phyloP scores from a whole-genome alignment of 1,139 yeast species.

The Kodamaea plutei region DNA sequence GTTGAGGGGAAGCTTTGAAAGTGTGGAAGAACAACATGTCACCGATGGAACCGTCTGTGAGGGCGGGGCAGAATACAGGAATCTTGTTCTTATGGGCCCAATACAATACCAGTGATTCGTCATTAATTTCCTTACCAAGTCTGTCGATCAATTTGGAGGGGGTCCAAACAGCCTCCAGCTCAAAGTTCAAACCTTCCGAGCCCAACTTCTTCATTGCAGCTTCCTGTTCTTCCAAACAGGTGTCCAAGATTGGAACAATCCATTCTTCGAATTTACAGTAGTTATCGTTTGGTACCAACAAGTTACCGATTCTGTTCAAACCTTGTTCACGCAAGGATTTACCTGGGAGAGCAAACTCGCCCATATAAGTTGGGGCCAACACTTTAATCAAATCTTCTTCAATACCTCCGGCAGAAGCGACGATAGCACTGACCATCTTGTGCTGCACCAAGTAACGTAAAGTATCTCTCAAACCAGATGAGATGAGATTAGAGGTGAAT shows the following conservation, averaged over 20 bases:
- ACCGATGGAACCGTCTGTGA: constrained; percentile 97
- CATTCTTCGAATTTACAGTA: constrained; percentile 97
- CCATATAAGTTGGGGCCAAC: constrained; percentile 91
- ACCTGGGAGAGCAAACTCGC: constrained; percentile 84
- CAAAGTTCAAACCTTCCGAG: constrained; percentile 48
- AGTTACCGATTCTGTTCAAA: constrained; percentile 94
- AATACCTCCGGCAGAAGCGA: constrained; percentile 95
- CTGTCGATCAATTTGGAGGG: constrained; percentile 92
- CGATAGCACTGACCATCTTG: constrained; percentile 91
- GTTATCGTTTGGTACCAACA: constrained; percentile 95
- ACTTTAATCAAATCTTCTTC: constrained; percentile 97
- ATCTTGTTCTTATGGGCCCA: constrained; percentile 98
- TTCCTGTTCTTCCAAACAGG: constrained; percentile 85
- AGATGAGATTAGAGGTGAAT: constrained; percentile 92
- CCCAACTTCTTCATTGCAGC: constrained; percentile 57
- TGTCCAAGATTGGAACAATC: constrained; percentile 91
- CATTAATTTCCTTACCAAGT: constrained; percentile 89
- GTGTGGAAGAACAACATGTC: constrained; percentile 99
- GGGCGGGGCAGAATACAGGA: constrained; percentile 95
- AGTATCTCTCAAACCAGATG: constrained; percentile 91
- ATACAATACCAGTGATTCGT: constrained; percentile 88
- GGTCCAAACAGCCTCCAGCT: constrained; percentile 65
- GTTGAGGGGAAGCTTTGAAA: constrained; percentile 87
- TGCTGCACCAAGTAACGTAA: constrained; percentile 84
- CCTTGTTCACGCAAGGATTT: constrained; percentile 85